These are phyloP conservation scores for Styphnolobium japonicum DNA, from an alignment of 306 rosid species.

Conservation along the genomic window DNA sequence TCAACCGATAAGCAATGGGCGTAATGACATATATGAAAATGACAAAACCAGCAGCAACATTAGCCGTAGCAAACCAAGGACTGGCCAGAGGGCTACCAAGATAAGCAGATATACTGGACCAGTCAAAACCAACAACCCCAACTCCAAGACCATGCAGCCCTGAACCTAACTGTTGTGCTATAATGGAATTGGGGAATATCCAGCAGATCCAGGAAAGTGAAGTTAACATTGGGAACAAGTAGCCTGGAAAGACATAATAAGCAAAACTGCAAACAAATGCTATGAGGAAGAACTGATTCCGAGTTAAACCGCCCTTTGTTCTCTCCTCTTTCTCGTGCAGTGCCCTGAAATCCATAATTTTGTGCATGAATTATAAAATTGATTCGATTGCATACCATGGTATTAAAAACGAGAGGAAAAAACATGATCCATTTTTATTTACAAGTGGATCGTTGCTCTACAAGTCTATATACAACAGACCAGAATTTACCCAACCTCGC, in stretches of 20 bases:
- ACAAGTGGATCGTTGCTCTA: not conserved
- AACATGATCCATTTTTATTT: no score
- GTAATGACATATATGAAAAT: conserved; percentile 52
- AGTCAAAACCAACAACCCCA: conserved; percentile 68
- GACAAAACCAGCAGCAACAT: conserved; percentile 68
- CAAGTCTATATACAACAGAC: not conserved
- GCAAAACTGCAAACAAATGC: conserved; percentile 71
- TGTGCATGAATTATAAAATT: not conserved
- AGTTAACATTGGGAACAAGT: conserved; percentile 69
- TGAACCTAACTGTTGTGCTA: conserved; percentile 76
- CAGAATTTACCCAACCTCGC: not conserved
- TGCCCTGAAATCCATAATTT: conserved; percentile 50
- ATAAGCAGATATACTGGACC: conserved; percentile 79
- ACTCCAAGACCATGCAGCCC: conserved; percentile 81
- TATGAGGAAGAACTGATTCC: conserved; percentile 72
- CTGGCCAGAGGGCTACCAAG: conserved; percentile 84
- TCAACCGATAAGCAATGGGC: conserved; percentile 63
- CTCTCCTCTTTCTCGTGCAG: conserved; percentile 77
- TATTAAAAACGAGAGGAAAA: not conserved
- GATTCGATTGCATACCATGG: not conserved
- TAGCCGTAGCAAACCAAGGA: conserved; percentile 93
- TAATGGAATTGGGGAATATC: conserved; percentile 64
- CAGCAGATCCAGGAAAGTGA: conserved; percentile 81
- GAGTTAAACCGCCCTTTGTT: conserved; percentile 45
- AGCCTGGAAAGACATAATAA: conserved; percentile 76